Evolutionary conservation across 2,329 filamentous ascomycete species (phyloP).

Genomic region (Aulographum hederae): DNA sequence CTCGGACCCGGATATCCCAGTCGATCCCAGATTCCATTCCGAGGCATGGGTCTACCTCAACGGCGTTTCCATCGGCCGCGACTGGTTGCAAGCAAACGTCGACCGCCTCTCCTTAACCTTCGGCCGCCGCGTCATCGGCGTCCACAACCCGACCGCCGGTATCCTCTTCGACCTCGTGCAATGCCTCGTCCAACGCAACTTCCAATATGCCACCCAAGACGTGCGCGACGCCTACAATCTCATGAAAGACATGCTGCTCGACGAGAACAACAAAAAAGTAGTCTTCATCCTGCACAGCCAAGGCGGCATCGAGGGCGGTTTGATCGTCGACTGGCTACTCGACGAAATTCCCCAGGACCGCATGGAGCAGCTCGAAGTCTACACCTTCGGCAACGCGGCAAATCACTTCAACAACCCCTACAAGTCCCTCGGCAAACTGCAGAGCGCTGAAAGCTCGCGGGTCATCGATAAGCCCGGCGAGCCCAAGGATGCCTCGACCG

Average conservation of each 20-base stretch:
- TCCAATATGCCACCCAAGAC: constrained; percentile 53
- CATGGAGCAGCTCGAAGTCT: constrained; percentile 34
- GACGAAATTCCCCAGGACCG: constrained; percentile 43
- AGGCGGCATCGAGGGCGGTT: constrained; percentile 54
- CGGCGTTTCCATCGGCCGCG: constrained; percentile 40
- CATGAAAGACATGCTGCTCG: constrained; percentile 45
- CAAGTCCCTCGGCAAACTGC: too few species aligned
- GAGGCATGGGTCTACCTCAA: constrained; percentile 74
- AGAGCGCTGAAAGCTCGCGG: too few species aligned
- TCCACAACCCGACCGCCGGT: constrained; percentile 57
- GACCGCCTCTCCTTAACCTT: constrained; percentile 57
- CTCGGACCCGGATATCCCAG: constrained; percentile 16
- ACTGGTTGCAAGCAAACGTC: constrained; percentile 39
- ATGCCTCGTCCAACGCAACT: constrained; percentile 59
- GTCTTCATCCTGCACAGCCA: constrained; percentile 62
- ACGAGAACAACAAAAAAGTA: constrained; percentile 45
- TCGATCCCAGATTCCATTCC: constrained; percentile 20
- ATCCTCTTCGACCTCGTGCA: constrained; percentile 62
- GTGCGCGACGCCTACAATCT: constrained; percentile 37
- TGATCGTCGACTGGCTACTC: constrained; percentile 61
- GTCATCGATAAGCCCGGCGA: constrained; percentile 4
- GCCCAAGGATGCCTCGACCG: constrained; percentile 13
- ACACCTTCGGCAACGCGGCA: constrained; percentile 60
- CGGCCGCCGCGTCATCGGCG: constrained; percentile 48
- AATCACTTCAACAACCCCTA: constrained; percentile 71